These are phyloP conservation scores for Spatholobus suberectus DNA, from an alignment of 306 rosid species.

Conservation along the genomic window DNA sequence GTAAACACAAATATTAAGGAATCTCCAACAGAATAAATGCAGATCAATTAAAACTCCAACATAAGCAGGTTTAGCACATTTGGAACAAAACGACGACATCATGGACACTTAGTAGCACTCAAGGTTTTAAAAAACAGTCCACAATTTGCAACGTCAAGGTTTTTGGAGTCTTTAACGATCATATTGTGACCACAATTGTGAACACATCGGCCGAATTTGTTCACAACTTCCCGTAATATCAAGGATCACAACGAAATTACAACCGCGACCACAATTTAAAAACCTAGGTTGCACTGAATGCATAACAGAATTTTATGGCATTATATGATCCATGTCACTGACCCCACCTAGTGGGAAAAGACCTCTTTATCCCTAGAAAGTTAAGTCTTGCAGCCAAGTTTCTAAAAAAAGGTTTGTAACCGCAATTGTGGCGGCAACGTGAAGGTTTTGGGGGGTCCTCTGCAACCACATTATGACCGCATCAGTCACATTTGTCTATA, in stretches of 20 bases:
- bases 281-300: not conserved
- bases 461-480: not conserved
- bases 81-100: constrained; percentile 3
- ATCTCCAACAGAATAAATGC: not conserved
- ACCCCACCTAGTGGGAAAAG: not conserved
- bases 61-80: not conserved
- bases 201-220: too few species aligned
- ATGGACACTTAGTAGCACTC: not conserved
- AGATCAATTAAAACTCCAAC: constrained; percentile 5
- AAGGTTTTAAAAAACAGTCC: not conserved
- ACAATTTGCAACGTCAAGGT: not conserved
- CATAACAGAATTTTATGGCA: not conserved
- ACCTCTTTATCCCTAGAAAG: not conserved
- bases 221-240: too few species aligned
- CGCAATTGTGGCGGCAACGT: too few species aligned
- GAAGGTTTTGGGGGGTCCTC: not conserved
- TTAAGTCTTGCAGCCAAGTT: not conserved
- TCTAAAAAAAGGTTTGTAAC: not conserved
- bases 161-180: not conserved
- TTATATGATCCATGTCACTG: not conserved
- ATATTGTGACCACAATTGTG: not conserved
- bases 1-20: not conserved
- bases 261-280: not conserved
- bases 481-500: not conserved
- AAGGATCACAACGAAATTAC: not conserved